A percentile compares a stretch with the other conserved stretches of the same genome.
These are phyloP conservation scores for Osmanthus fragrans DNA, from an alignment of 257 asterid species.

Conservation along the genomic window DNA sequence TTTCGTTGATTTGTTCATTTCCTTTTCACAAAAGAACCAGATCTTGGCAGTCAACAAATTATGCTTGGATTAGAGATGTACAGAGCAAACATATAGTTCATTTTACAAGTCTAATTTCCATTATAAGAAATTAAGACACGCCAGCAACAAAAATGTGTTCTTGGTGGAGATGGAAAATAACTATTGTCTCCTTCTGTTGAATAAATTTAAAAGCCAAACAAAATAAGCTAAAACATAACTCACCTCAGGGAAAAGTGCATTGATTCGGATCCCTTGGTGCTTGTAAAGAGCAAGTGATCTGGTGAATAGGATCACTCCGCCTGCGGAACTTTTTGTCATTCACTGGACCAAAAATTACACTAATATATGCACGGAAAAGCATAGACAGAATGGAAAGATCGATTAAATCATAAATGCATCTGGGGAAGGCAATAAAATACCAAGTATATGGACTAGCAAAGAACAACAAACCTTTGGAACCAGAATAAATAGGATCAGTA, in stretches of 20 bases:
- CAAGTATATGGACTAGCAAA: slow-evolving; percentile 13
- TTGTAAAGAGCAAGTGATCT: slow-evolving; percentile 77
- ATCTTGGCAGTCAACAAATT: not conserved
- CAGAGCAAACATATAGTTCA: not conserved
- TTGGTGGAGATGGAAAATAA: not conserved
- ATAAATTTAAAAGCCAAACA: not conserved
- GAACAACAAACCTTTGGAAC: slow-evolving; percentile 69
- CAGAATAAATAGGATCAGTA: slow-evolving; percentile 80
- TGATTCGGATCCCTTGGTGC: slow-evolving; percentile 86
- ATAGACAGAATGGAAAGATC: slow-evolving; percentile 1
- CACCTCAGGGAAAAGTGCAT: slow-evolving; percentile 98
- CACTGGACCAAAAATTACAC: slow-evolving; percentile 24
- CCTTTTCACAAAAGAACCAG: not conserved
- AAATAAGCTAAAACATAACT: slow-evolving; percentile 18
- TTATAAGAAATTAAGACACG: not conserved
- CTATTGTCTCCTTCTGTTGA: slow-evolving; percentile 1
- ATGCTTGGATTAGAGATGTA: not conserved
- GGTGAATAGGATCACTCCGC: slow-evolving; percentile 85
- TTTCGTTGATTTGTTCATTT: not conserved
- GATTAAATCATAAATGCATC: not conserved
- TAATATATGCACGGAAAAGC: not conserved
- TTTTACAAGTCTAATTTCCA: not conserved
- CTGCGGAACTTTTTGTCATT: slow-evolving; percentile 35
- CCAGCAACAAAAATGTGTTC: not conserved
- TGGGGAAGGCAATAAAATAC: not conserved